Conservation (phyloP, 2,329 filamentous ascomycete genomes). For the Talaromyces islandicus region DNA sequence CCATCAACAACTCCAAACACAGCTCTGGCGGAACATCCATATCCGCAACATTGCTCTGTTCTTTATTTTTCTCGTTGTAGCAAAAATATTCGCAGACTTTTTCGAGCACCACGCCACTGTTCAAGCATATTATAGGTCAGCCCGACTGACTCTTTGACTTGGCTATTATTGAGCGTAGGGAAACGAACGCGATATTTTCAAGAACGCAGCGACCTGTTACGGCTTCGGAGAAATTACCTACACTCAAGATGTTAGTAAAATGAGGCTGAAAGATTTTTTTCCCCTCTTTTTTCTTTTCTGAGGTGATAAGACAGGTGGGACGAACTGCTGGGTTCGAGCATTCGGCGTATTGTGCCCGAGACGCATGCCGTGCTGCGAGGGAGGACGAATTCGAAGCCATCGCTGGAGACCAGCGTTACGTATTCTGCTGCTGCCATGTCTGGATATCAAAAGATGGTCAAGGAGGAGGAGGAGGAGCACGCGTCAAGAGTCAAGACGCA, state of each 20-base stretch:
- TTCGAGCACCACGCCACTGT: conserved; percentile 57
- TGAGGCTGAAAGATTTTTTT: not conserved
- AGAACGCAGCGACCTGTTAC: conserved; percentile 53
- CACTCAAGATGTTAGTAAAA: not conserved
- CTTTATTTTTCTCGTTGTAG: conserved; percentile 60
- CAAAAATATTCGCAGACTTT: conserved; percentile 67
- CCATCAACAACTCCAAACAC: conserved; percentile 60
- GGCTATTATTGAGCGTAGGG: too few relatives aligned
- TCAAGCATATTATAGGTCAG: too few relatives aligned
- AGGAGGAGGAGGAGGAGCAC: not conserved
- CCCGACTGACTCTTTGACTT: too few relatives aligned
- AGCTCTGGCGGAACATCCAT: conserved; percentile 62
- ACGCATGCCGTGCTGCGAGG: conserved; percentile 56
- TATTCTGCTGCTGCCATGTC: conserved; percentile 41
- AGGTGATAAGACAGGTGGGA: conserved; percentile 10
- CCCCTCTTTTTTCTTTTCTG: too few relatives aligned
- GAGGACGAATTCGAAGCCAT: conserved; percentile 60
- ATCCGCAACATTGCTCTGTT: conserved; percentile 56
- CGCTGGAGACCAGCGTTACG: conserved; percentile 59
- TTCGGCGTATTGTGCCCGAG: conserved; percentile 57
- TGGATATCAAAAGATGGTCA: not conserved
- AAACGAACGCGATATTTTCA: conserved; percentile 54
- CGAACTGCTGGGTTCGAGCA: conserved; percentile 59
- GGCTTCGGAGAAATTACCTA: conserved; percentile 58
- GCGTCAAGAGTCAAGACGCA: not conserved